phyloP scores from a whole-genome alignment of 805 yeast genomes.

The Candida ovalis region DNA sequence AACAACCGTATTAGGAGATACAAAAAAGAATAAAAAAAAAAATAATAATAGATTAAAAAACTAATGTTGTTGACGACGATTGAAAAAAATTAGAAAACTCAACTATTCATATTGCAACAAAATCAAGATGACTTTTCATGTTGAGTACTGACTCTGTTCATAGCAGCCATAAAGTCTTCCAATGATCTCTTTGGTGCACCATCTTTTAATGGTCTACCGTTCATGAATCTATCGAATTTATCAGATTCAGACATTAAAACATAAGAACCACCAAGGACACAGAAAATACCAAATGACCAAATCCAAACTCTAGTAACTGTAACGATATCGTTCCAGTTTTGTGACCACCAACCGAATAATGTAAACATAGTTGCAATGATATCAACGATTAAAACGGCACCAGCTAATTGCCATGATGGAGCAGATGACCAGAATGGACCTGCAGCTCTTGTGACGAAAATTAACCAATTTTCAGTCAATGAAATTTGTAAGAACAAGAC shows the following conservation, averaged over 20 bases:
- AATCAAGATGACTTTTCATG: slow-evolving; percentile 70
- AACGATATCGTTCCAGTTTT: slow-evolving; percentile 90
- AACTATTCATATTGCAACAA: too few relatives aligned
- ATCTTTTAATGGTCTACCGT: slow-evolving; percentile 62
- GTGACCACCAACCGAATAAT: slow-evolving; percentile 92
- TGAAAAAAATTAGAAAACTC: background rate
- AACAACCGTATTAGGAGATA: too few relatives aligned
- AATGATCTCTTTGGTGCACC: slow-evolving; percentile 56
- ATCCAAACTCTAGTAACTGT: slow-evolving; percentile 87
- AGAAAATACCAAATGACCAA: slow-evolving; percentile 91
- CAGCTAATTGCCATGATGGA: slow-evolving; percentile 91
- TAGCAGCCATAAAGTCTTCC: slow-evolving; percentile 75
- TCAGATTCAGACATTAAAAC: slow-evolving; percentile 77
- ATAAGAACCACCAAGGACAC: slow-evolving; percentile 89
- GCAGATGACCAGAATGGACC: slow-evolving; percentile 95
- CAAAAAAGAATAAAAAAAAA: too few relatives aligned
- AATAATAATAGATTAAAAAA: background rate
- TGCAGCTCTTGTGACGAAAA: slow-evolving; percentile 89
- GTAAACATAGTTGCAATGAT: slow-evolving; percentile 83
- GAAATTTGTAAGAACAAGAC: slow-evolving; percentile 86
- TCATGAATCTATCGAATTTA: slow-evolving; percentile 71
- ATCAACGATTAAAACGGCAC: slow-evolving; percentile 85
- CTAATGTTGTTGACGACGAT: too few relatives aligned
- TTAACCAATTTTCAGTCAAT: slow-evolving; percentile 91
- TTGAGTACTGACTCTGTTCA: slow-evolving; percentile 83